Conservation (phyloP, 2,329 filamentous ascomycete genomes). For the Xylaria sp. region DNA sequence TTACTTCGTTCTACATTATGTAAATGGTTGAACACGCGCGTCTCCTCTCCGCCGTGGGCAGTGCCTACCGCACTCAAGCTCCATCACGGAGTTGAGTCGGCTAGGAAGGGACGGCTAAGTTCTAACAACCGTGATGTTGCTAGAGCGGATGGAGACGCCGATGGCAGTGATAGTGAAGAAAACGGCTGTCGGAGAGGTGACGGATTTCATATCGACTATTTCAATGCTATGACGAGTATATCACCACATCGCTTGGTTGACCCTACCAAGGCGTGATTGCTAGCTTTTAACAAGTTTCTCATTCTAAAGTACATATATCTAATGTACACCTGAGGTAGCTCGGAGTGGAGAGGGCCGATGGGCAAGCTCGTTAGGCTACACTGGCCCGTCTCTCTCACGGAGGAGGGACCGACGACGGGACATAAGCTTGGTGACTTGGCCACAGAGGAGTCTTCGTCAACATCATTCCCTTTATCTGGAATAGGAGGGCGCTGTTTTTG, state of each 20-base stretch:
- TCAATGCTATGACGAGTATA: too few relatives aligned
- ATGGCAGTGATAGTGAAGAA: too few relatives aligned
- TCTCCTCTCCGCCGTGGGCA: not conserved
- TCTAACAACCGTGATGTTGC: too few relatives aligned
- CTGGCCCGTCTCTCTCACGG: not conserved
- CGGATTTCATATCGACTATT: too few relatives aligned
- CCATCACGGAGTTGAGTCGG: not conserved
- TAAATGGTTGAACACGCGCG: not conserved
- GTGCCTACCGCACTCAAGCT: not conserved
- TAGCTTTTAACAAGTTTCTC: not conserved
- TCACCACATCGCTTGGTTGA: not conserved
- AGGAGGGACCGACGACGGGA: not conserved
- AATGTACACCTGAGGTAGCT: not conserved
- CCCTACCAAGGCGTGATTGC: not conserved
- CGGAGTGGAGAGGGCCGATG: slow-evolving; percentile 4
- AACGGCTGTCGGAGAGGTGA: too few relatives aligned
- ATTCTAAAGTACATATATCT: not conserved
- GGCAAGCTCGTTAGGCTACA: not conserved
- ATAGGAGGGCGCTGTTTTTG: not conserved
- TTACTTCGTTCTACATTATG: not conserved
- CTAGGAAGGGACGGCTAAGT: too few relatives aligned
- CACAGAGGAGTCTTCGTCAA: not conserved
- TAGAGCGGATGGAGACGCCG: too few relatives aligned
- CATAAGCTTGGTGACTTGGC: not conserved
- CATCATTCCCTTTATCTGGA: not conserved